phyloP scores from a whole-genome alignment of 75 land plant species.

The Pseudotsuga menziesii region DNA sequence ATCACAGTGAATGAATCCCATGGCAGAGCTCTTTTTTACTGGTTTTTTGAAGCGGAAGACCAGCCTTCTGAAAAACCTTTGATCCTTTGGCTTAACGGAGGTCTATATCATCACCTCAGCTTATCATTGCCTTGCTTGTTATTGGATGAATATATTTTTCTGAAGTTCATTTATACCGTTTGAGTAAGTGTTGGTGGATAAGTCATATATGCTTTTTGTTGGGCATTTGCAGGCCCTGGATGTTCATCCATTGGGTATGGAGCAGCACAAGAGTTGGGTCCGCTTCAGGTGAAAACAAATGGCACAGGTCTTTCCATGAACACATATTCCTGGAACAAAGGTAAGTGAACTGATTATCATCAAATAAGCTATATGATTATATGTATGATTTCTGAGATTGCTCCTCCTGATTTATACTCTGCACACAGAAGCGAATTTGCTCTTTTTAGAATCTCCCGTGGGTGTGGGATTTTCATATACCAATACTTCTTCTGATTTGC shows the following conservation, averaged over 20 bases:
- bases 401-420: not conserved
- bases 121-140: not conserved
- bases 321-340: constrained; percentile 59
- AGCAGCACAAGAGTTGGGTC: constrained; percentile 67
- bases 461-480: constrained; percentile 9
- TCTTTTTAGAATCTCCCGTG: constrained; percentile 6
- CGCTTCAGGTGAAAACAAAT: constrained; percentile 38
- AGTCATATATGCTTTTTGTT: not conserved
- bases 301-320: constrained; percentile 56
- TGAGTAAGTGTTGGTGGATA: not conserved
- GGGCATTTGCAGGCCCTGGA: constrained; percentile 55
- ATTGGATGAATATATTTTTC: not conserved
- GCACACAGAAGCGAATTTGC: constrained; percentile 5
- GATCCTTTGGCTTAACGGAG: constrained; percentile 74
- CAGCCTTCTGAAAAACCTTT: constrained; percentile 37
- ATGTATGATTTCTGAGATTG: not conserved
- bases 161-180: too few relatives aligned
- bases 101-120: constrained; percentile 5
- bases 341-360: constrained; percentile 14
- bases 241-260: constrained; percentile 79
- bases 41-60: constrained; percentile 68
- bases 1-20: constrained; percentile 61
- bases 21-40: constrained; percentile 84
- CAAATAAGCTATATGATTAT: too few relatives aligned
- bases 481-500: not conserved